Evolutionary conservation across 441 rosid genomes (phyloP), one percentile per base, ranked within the genome.

Genomic region (Euphorbia neoarborescens): DNA sequence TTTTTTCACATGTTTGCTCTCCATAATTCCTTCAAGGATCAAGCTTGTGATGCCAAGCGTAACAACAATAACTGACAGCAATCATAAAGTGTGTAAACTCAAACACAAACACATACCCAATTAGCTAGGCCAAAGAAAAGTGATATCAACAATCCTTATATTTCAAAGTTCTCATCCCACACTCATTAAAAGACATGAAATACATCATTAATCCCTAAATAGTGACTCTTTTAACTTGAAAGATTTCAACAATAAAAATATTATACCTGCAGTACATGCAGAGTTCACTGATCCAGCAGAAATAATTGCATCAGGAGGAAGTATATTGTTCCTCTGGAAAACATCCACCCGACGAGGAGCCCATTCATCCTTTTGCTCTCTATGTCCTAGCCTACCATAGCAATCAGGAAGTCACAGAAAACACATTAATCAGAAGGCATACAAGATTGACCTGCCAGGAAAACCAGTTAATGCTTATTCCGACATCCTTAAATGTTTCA

Each of bases 351-450:
- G 99, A 46, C 97, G 97, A 77, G 99, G 99, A 71, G 71, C 74
- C 97, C 97, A 92, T 77, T 92, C 98, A 82, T 94, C 99, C 85
- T 92, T 94, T 83, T 94, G 99, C 84, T 94, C 99, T 79, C 90
- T 88, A 73, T 92, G 98, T 42, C 99, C 99, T 76, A 94, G 99
- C 87, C 98, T 94, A 80, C 20, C 75, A 37, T 64, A 72, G 70
- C 48, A 57, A 13, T 58, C 32, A 56, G 66, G 40, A 64, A 78
- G 66, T 82, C 58, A 76, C 62, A 72, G 38, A 62, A 25, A 48
- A 44, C n/a, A 25, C 56, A 44, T 67, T 6, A 27, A 67, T 51
- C 32, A 67, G 28, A 66, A 62, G 62, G 72, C 34, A 73, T 32
- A 35, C 22, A 50, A 51, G 35, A 11, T 27, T 38, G 28, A 56